Base-by-base conservation (phyloP, 23 red algal species). In the Agarophyton chilense region DNA sequence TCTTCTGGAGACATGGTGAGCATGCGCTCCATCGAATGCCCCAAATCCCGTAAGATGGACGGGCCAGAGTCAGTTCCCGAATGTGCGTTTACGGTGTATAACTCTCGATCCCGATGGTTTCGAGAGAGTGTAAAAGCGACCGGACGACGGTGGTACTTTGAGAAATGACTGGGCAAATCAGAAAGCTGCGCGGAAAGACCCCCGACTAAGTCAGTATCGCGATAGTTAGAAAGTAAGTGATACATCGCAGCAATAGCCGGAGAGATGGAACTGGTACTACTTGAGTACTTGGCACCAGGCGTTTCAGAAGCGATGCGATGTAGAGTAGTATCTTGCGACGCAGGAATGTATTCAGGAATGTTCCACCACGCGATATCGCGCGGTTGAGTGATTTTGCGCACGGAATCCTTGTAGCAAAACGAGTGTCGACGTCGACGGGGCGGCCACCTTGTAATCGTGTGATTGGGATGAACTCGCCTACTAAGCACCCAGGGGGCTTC, bases 21-120 rank as follows among this genome's bases (percentile, higher is more conserved):
- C 94, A 96, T 92, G 1, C 94, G 78, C 50, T 96, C 94, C 86
- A 96, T 92, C 17, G 80, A 87, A 55, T 96, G 88, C 10, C 94
- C 94, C 25, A 96, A 87, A 71, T 92, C 88, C 44, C 83, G 83
- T 35, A 96, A 72, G 51, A 92, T 95, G 29, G 50, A 72, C 0
- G 77, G 78, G 36, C 72, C 76, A 36, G 33, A 29, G 24, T 74
- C 72, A 18, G 81, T 17, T 12, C 82, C 82, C 8, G 87, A 60
- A 43, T 88, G 66, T 19, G 84, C 71, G 60, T 73, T 88, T 25
- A 95, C 53, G 17, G 83, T 58, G 28, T 71, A 83, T 39, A 95
- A 21, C 2, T 44, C 24, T 17, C 46, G 53, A 24, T 52, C 77
- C 2, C 52, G 26, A 12, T 40, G 72, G 16, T 71, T 72, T 47